These are phyloP conservation scores for Zygosaccharomyces sapae DNA, from an alignment of 1,139 yeast genomes.

Conservation along the genomic window DNA sequence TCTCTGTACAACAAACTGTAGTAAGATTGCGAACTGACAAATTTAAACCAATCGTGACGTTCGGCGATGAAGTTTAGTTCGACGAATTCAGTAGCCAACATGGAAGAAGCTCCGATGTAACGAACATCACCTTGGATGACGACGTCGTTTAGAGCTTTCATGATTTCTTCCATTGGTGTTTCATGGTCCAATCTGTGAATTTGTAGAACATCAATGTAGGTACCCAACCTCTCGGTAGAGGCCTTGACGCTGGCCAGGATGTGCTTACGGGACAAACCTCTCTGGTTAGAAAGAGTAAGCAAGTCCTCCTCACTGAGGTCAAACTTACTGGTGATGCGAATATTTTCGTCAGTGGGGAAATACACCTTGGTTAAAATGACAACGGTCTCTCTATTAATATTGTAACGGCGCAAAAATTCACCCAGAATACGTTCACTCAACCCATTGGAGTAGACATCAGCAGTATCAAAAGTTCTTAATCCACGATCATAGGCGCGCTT, in stretches of 20 bases:
- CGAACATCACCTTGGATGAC: slow-evolving; percentile 42
- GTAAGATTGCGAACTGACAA: slow-evolving; percentile 48
- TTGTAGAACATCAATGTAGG: slow-evolving; percentile 48
- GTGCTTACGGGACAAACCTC: slow-evolving; percentile 47
- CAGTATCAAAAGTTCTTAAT: slow-evolving; percentile 46
- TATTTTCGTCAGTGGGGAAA: slow-evolving; percentile 28
- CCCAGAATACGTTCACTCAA: slow-evolving; percentile 39
- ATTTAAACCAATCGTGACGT: slow-evolving; percentile 44
- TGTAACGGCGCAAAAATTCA: slow-evolving; percentile 38
- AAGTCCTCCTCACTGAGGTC: slow-evolving; percentile 14
- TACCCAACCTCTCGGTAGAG: slow-evolving; percentile 46
- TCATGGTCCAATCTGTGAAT: slow-evolving; percentile 45
- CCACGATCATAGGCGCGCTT: slow-evolving; percentile 45
- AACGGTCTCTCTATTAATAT: slow-evolving; percentile 40
- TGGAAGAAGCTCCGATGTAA: slow-evolving; percentile 50
- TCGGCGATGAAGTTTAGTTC: slow-evolving; percentile 46
- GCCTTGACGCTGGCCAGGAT: slow-evolving; percentile 43
- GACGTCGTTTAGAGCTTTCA: slow-evolving; percentile 47
- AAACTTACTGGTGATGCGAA: slow-evolving; percentile 4
- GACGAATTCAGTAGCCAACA: slow-evolving; percentile 45
- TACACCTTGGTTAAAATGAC: slow-evolving; percentile 42
- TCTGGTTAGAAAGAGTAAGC: slow-evolving; percentile 36
- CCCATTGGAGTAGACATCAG: slow-evolving; percentile 43
- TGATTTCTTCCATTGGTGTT: slow-evolving; percentile 45
- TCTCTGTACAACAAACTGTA: slow-evolving; percentile 49